phyloP scores from a whole-genome alignment of 2,329 filamentous ascomycete genomes.

The Apiospora saccharicola region DNA sequence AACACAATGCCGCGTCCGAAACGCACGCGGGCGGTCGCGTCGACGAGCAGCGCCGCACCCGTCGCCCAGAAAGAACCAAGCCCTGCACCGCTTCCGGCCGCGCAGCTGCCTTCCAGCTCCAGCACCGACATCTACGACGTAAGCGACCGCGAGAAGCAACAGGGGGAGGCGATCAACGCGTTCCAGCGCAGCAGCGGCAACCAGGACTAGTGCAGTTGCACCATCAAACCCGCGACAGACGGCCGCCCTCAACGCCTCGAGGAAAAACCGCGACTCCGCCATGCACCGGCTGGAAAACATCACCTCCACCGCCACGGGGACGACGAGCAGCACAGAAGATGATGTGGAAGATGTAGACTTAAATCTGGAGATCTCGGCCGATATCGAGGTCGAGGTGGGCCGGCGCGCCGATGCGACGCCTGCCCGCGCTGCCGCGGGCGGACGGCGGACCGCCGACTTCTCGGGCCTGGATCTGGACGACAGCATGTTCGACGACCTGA shows the following conservation, averaged over 20 bases:
- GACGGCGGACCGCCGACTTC: conserved; percentile 36
- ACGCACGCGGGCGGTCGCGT: conserved; percentile 36
- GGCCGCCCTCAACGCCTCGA: conserved; percentile 34
- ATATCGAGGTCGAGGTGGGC: conserved; percentile 32
- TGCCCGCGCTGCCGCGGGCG: conserved; percentile 31
- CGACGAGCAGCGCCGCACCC: conserved; percentile 34
- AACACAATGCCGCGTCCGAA: conserved; percentile 40
- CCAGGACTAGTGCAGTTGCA: conserved; percentile 26
- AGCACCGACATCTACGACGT: conserved; percentile 43
- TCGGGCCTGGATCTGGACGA: conserved; percentile 45
- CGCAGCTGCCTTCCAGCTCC: conserved; percentile 26
- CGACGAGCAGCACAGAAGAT: conserved; percentile 27
- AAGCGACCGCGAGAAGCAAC: conserved; percentile 43
- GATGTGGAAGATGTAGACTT: conserved; percentile 30
- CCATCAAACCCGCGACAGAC: conserved; percentile 32
- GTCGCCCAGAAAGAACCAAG: conserved; percentile 21
- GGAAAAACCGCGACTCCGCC: conserved; percentile 40
- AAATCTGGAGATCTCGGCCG: conserved; percentile 32
- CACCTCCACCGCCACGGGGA: conserved; percentile 37
- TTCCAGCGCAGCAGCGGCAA: conserved; percentile 30
- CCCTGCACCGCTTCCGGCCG: neutral
- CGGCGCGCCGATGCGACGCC: conserved; percentile 35
- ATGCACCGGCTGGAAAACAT: conserved; percentile 43
- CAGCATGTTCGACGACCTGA: conserved; percentile 42
- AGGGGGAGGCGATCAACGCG: conserved; percentile 37